phyloP scores from a whole-genome alignment of 75 land plant genomes.

The Pinus albicaulis region DNA sequence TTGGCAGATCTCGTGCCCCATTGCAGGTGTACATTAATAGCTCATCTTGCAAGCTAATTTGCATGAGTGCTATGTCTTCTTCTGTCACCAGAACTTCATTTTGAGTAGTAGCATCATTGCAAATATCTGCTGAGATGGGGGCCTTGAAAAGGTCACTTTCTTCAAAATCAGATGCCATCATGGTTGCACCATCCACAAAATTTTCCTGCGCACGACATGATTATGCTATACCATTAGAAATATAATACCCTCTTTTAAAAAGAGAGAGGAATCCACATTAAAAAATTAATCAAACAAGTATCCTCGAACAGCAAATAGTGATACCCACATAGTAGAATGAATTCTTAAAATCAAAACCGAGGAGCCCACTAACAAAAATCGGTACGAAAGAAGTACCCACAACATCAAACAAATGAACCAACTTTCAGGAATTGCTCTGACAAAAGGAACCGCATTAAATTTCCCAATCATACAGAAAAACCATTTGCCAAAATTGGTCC shows the following conservation, averaged over 20 bases:
- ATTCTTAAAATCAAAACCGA: no score
- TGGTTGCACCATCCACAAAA: background rate
- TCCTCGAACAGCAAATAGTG: no score
- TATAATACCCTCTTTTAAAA: background rate
- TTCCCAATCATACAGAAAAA: background rate
- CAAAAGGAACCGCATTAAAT: no score
- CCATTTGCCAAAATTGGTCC: background rate
- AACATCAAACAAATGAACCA: no score
- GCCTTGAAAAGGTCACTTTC: slow-evolving; percentile 9
- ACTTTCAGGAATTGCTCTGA: no score
- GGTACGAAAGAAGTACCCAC: no score
- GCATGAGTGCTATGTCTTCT: background rate
- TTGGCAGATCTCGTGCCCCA: background rate
- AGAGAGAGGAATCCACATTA: background rate
- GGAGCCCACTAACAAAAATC: no score
- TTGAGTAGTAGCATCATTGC: background rate
- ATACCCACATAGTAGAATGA: no score
- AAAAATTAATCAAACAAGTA: no score
- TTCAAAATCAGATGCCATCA: background rate
- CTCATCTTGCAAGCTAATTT: slow-evolving; percentile 1
- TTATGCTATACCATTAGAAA: no score
- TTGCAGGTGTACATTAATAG: background rate
- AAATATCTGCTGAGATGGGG: slow-evolving; percentile 2
- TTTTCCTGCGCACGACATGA: background rate
- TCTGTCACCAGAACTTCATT: slow-evolving; percentile 1